phyloP scores from a whole-genome alignment of 2,329 filamentous ascomycete species.

The Pochonia chlamydosporia region DNA sequence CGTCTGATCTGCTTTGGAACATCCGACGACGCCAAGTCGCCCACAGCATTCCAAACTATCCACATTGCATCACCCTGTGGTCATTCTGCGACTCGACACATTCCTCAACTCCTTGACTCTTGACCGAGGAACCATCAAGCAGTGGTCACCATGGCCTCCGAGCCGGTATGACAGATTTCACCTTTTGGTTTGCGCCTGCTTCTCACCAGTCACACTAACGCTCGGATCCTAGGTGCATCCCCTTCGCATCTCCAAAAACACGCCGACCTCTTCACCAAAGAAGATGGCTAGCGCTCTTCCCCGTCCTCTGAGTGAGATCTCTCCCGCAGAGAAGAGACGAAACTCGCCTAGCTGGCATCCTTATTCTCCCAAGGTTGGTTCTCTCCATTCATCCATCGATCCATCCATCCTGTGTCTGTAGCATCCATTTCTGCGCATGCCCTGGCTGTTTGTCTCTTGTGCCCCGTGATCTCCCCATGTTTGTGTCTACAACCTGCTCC shows the following conservation, averaged over 20 bases:
- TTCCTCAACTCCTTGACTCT: constrained; percentile 18
- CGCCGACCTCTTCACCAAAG: constrained; percentile 57
- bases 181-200: constrained; percentile 6
- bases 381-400: constrained; percentile 3
- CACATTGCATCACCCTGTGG: background rate
- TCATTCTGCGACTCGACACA: constrained; percentile 20
- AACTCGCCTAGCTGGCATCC: constrained; percentile 93
- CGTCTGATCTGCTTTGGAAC: background rate
- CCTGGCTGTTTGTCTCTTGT: background rate
- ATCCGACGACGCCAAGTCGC: background rate
- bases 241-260: constrained; percentile 71
- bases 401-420: too few species aligned
- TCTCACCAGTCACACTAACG: constrained; percentile 5
- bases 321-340: constrained; percentile 74
- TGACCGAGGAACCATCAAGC: constrained; percentile 13
- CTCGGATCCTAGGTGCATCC: constrained; percentile 57
- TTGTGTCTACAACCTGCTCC: background rate
- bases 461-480: background rate
- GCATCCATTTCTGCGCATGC: too few species aligned
- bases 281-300: constrained; percentile 56
- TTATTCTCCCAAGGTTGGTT: constrained; percentile 31
- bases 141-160: constrained; percentile 28
- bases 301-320: constrained; percentile 83
- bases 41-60: constrained; percentile 23
- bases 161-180: constrained; percentile 28